These are phyloP conservation scores for Paramecium pentaurelia DNA, from an alignment of 73 alveolate genomes.

Conservation along the genomic window DNA sequence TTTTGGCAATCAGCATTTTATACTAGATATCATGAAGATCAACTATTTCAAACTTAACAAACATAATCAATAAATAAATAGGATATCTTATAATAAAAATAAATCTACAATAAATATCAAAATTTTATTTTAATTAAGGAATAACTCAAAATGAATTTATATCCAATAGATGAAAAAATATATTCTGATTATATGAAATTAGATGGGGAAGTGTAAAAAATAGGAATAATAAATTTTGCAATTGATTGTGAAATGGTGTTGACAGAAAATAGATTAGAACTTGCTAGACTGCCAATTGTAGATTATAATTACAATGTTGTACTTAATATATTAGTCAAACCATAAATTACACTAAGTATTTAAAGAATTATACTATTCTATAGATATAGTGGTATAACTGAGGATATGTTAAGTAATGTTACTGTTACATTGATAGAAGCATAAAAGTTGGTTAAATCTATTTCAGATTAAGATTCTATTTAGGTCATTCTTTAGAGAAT, in stretches of 20 bases:
- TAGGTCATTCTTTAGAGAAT: conserved; percentile 68
- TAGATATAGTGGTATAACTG: conserved; percentile 74
- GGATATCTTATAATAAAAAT: neutral
- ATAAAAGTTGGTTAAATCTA: conserved; percentile 4
- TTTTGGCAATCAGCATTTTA: conserved; percentile 53
- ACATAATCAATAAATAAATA: neutral
- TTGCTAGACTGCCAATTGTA: conserved; percentile 80
- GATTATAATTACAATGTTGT: conserved; percentile 79
- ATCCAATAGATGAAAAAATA: conserved; percentile 40
- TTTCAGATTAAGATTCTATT: conserved; percentile 48
- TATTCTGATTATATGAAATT: neutral
- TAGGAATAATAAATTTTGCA: conserved; percentile 62
- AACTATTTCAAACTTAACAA: neutral
- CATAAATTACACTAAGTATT: conserved; percentile 71
- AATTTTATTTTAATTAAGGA: neutral
- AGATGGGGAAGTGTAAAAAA: neutral
- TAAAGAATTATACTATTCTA: neutral
- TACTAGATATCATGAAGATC: neutral
- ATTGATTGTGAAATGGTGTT: conserved; percentile 91
- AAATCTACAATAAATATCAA: neutral
- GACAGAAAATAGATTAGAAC: conserved; percentile 58
- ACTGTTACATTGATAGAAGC: conserved; percentile 68
- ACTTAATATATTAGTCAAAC: conserved; percentile 70
- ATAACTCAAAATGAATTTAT: neutral
- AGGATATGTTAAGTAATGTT: conserved; percentile 66